These are phyloP conservation scores for Cyanidium caldarium DNA, from an alignment of 23 red algal genomes.

Conservation along the genomic window DNA sequence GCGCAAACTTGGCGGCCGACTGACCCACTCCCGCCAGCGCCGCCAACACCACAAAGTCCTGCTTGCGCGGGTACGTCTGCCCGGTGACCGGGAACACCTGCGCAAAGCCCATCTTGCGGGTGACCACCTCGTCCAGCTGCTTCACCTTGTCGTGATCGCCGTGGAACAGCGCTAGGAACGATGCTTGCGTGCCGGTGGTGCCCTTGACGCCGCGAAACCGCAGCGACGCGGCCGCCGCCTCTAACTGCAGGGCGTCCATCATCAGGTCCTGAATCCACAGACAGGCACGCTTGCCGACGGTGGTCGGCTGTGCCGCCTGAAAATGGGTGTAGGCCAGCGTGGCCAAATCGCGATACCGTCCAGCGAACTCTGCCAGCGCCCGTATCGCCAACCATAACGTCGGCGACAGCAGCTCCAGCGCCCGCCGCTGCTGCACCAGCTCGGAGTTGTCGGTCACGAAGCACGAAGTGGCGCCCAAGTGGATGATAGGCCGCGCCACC, in stretches of 20 bases:
- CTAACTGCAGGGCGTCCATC: conserved; percentile 43
- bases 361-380: conserved; percentile 46
- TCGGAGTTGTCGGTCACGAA: conserved; percentile 90
- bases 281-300: conserved; percentile 77
- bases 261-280: conserved; percentile 90
- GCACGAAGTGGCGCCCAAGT: conserved; percentile 77
- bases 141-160: conserved; percentile 55
- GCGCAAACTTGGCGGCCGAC: conserved; percentile 80
- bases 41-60: conserved; percentile 64
- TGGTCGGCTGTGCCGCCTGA: conserved; percentile 87
- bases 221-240: conserved; percentile 17
- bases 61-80: conserved; percentile 82
- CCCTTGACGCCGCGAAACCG: conserved; percentile 64
- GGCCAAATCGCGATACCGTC: conserved; percentile 12
- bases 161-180: conserved; percentile 65
- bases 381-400: conserved; percentile 27
- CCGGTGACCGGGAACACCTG: conserved; percentile 45
- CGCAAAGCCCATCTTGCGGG: conserved; percentile 46
- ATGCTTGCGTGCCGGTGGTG: conserved; percentile 80
- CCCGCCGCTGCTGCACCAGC: conserved; percentile 49
- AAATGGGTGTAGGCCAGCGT: conserved; percentile 84
- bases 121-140: conserved; percentile 40
- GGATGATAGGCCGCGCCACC: conserved; percentile 77
- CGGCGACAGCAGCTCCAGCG: conserved; percentile 41
- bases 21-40: conserved; percentile 73